phyloP scores from a whole-genome alignment of 192 early-diverging fungal species.

The Dispira parvispora region DNA sequence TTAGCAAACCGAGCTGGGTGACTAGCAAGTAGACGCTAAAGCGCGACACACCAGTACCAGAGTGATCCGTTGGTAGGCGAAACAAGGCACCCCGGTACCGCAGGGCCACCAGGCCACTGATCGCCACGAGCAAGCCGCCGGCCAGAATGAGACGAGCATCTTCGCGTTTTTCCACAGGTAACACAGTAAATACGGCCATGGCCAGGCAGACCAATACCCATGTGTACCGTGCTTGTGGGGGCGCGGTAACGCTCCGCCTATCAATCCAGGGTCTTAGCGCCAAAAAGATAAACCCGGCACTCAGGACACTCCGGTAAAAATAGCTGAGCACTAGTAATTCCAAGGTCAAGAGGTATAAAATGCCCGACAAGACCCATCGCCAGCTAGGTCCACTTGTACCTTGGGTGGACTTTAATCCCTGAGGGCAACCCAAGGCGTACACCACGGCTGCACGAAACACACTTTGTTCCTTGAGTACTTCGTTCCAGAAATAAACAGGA shows the following conservation, averaged over 20 bases:
- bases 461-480: slow-evolving; percentile 24
- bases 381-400: slow-evolving; percentile 15
- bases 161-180: slow-evolving; percentile 77
- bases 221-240: slow-evolving; percentile 15
- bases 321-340: slow-evolving; percentile 79
- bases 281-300: slow-evolving; percentile 39
- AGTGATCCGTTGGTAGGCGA: neutral
- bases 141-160: slow-evolving; percentile 41
- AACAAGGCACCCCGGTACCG: neutral
- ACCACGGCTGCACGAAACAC: slow-evolving; percentile 18
- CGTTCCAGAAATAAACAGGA: slow-evolving; percentile 73
- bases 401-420: slow-evolving; percentile 8
- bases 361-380: slow-evolving; percentile 21
- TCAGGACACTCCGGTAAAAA: slow-evolving; percentile 57
- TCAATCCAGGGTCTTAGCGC: neutral
- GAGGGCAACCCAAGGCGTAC: too few relatives aligned
- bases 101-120: slow-evolving; percentile 25
- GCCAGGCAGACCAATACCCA: slow-evolving; percentile 54
- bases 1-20: slow-evolving; percentile 22
- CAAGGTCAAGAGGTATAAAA: slow-evolving; percentile 43
- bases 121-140: slow-evolving; percentile 19
- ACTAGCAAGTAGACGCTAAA: slow-evolving; percentile 19
- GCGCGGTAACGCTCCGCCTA: neutral
- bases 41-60: neutral
- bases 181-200: slow-evolving; percentile 70